These are phyloP conservation scores for Sutorius australiensis DNA, from an alignment of 768 basidiomycete species.

Conservation along the genomic window DNA sequence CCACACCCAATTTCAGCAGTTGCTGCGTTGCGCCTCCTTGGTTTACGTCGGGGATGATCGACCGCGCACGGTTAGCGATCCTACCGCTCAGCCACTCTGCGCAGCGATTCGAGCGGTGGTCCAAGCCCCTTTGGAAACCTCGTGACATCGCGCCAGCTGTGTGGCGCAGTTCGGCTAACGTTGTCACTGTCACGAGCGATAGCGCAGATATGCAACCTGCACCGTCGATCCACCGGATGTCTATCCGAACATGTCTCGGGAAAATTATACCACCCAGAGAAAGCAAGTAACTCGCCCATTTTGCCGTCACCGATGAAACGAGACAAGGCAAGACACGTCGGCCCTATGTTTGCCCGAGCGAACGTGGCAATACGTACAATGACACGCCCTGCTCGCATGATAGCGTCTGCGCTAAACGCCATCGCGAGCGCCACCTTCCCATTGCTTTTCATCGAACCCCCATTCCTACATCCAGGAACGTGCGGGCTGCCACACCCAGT, in stretches of 20 bases:
- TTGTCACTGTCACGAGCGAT: background rate
- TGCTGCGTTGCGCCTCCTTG: too few relatives aligned
- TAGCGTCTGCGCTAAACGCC: background rate
- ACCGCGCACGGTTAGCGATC: too few relatives aligned
- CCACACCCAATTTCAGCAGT: too few relatives aligned
- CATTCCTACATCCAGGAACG: background rate
- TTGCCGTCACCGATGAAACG: background rate
- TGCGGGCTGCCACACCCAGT: background rate
- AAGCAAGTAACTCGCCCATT: background rate
- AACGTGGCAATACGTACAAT: slow-evolving; percentile 1
- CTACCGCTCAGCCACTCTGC: background rate
- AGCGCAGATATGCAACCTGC: background rate
- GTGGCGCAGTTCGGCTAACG: background rate
- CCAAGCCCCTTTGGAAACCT: background rate
- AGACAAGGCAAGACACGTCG: background rate
- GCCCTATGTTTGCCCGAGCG: background rate
- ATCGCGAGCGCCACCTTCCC: background rate
- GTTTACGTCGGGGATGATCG: too few relatives aligned
- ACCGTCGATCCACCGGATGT: background rate
- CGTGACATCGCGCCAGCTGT: background rate
- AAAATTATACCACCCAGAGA: background rate
- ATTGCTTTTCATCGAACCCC: background rate
- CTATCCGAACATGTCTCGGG: background rate
- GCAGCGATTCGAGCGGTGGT: background rate
- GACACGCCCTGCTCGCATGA: background rate